Evolutionary conservation across 306 rosid species (phyloP), one percentile per base, ranked within the genome.

Genomic region (Vigna reflexopilosa): DNA sequence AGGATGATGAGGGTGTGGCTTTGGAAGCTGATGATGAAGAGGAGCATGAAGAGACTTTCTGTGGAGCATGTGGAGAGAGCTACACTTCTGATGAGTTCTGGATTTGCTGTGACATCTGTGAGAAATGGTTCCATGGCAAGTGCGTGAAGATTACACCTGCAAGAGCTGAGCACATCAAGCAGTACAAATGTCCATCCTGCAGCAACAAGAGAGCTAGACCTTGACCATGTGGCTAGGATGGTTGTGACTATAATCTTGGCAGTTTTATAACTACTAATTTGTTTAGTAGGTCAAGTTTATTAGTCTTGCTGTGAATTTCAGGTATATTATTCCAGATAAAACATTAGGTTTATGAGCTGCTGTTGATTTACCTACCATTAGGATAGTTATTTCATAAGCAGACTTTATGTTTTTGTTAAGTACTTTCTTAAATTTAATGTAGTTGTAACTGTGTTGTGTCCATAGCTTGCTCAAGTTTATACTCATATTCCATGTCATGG

Each of bases 131-230:
- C 90, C 98, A 93, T 49, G 98, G 98, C 3, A 90, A 90, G 81
- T 93, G 98, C 42, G 98, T 91, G 22, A 91, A 90, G 91, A 91
- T 93, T 85, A 91, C 96, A 26, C 93, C 90, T 2, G 96, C 94
- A 10, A 85, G 92, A 76, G 97, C 98, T 1, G 96, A 87, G 73
- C 96, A 93, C 50, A 91, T 93, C 62, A 91, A 93, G 86, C 96
- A 90, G 70, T 93, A 93, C 84, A 91, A 93, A 86, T 93, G 98
- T 84, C 98, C 98, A 40, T 87, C 97, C 75, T 93, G 98, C 92
- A 89, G 91, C 90, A 88, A 86, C 91, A 93, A 91, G 89, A 86
- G 97, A 87, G 71, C 90, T 84, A 82, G 92, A 54, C 81, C 91
- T 57, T 91, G 87, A 89, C 83, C 30, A 48, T 32, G 30, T 62